Evolutionary conservation across 2,329 filamentous ascomycete species (phyloP), one percentile per base, ranked within the genome.

Genomic region (Fusarium aywerte): DNA sequence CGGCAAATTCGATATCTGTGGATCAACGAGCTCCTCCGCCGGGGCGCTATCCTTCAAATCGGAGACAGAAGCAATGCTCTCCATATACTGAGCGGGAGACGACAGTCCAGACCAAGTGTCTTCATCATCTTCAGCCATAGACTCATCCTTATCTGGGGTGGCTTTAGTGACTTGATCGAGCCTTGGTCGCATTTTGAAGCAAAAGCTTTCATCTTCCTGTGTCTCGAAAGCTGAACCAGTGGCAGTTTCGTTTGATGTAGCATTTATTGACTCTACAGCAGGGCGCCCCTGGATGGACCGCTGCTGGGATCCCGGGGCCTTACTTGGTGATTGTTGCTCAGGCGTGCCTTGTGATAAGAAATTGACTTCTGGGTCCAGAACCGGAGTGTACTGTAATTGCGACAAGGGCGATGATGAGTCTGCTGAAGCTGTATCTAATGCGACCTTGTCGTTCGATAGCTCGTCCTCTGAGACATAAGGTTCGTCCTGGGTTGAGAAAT

Each of bases 181-280:
- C 43, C 25, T 70, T 27, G 58, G 36, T 7, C 60, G 69, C 39
- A 71, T 70, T 21, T 72, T 77, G 60, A 76, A 79, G 18, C 68
- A 65, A 48, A 79, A 78, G 54, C 75, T 79, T 13, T 71, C 66
- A 38, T 79, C 77, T 59, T 73, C 68, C 40, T 80, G 76, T 11
- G 72, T 78, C 49, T 73, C 62, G 11, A 73, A 64, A 36, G 55
- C 49, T 12, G 50, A 45, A 2, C 39, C 27, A 33, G 16, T 43
- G 25, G 38, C 42, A 21, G 40, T 32, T 21, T 55, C 38, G 27
- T 49, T 29, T 10, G 52, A 20, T 21, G 21, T 16, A 12, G 18
- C 12, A 18, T 36, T 20, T 15, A 32, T 20, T n/a, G 32, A 13
- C 21, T 31, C 25, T 5, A 11, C 7, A 18, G 8, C 25, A 25